Evolutionary conservation across 1,139 yeast genomes (phyloP).

Genomic region (Protomyces lactucae-debilis): DNA sequence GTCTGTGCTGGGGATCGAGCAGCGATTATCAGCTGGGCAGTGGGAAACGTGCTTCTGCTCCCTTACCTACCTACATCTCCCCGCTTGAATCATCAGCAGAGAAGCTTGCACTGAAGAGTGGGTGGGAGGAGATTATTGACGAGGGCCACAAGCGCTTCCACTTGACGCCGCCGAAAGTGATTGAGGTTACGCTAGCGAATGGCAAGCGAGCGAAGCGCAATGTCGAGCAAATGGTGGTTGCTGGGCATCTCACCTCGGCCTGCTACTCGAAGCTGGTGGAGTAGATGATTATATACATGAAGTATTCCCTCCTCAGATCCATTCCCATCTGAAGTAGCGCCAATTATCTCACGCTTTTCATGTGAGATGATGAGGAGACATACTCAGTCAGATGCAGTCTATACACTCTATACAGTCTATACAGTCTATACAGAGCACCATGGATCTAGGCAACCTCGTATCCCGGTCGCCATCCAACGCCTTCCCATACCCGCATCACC

Average conservation of each 20-base stretch:
- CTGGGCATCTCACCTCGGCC: constrained; percentile 21
- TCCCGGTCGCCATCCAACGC: neutral
- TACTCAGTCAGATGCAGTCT: too few relatives aligned
- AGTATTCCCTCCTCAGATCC: too few relatives aligned
- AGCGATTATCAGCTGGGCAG: constrained; percentile 79
- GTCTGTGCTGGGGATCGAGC: constrained; percentile 78
- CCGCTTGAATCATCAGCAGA: constrained; percentile 17
- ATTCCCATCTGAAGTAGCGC: too few relatives aligned
- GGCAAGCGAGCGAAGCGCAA: constrained; percentile 22
- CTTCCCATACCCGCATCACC: neutral
- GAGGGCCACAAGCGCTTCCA: constrained; percentile 27
- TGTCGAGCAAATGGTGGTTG: constrained; percentile 24
- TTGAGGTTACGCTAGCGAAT: constrained; percentile 3
- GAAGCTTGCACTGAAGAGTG: constrained; percentile 20
- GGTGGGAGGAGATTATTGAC: constrained; percentile 12
- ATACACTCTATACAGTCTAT: too few relatives aligned
- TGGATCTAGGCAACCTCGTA: neutral
- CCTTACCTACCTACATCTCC: constrained; percentile 31
- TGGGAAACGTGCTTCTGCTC: constrained; percentile 57
- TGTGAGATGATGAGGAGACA: too few relatives aligned
- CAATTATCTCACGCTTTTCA: too few relatives aligned
- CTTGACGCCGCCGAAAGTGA: constrained; percentile 19
- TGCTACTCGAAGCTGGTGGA: constrained; percentile 18
- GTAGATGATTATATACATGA: neutral
- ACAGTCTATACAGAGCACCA: neutral